Percentiles rank a stretch among this genome's conserved stretches.
Conservation (phyloP, 176 grass and related monocot species). For the Rhipidocladum racemiflorum region DNA sequence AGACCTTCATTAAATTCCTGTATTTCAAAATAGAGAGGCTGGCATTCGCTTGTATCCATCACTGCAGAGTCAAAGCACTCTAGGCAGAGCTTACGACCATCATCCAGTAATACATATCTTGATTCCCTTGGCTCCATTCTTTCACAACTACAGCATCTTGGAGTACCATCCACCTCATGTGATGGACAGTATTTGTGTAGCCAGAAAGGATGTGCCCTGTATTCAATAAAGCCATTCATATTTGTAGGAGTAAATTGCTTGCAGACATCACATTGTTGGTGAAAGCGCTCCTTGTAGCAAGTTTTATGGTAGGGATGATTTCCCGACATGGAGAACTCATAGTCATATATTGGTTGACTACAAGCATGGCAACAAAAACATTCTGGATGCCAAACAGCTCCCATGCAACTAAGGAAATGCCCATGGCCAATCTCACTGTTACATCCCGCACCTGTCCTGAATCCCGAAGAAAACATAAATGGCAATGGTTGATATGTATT, state of each 20-base stretch:
- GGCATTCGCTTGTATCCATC: slow-evolving; percentile 89
- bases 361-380: slow-evolving; percentile 92
- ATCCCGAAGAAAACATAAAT: slow-evolving; percentile 73
- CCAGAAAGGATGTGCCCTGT: slow-evolving; percentile 96
- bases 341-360: slow-evolving; percentile 79
- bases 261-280: slow-evolving; percentile 97
- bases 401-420: slow-evolving; percentile 80
- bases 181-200: slow-evolving; percentile 95
- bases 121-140: slow-evolving; percentile 96
- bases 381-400: slow-evolving; percentile 87
- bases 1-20: slow-evolving; percentile 91
- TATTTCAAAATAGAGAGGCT: slow-evolving; percentile 80
- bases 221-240: slow-evolving; percentile 83
- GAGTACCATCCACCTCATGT: slow-evolving; percentile 90
- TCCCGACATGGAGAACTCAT: slow-evolving; percentile 91
- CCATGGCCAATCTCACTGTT: slow-evolving; percentile 76
- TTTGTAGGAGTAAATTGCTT: slow-evolving; percentile 90
- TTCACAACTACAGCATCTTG: slow-evolving; percentile 96
- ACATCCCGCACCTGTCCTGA: slow-evolving; percentile 80
- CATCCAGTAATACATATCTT: slow-evolving; percentile 78
- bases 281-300: slow-evolving; percentile 84
- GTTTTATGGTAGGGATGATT: slow-evolving; percentile 81
- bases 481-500: slow-evolving; percentile 56
- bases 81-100: slow-evolving; percentile 85
- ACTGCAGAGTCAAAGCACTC: slow-evolving; percentile 87